Evolutionary conservation across 208 protist genomes (phyloP), one percentile per base, ranked within the genome.

Genomic region (Crithidia acanthocephali): DNA sequence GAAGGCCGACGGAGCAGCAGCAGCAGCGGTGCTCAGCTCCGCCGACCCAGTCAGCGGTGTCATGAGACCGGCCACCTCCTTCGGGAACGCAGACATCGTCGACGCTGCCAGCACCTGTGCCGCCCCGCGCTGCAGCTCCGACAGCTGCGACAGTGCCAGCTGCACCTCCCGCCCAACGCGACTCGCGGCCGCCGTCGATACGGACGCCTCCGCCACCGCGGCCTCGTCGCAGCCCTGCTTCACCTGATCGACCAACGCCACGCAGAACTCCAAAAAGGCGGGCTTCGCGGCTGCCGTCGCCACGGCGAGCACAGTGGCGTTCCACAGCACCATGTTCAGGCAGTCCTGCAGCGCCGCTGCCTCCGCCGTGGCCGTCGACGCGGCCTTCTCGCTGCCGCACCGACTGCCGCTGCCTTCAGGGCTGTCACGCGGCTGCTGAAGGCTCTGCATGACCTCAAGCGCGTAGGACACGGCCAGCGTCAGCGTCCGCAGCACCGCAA

Each of bases 291-390:
- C 55, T 0, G 65, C 65, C 18, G 53, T 52, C 35, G 28, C 65
- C 3, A 71, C 65, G 16, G 51, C 42, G 23, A 71, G 65, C 53
- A 71, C 65, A 2, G 27, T 51, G 28, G 55, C 65, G 28, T 37
- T n/a, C 65, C 37, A 71, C 18, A 71, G 40, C 18, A 58, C 35
- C 42, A 51, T 45, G 27, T 53, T 23, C 16, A 71, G 18, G 60
- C 86, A 95, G 70, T 99, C 98, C 79, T 97, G 71, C n/a, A 99
- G 94, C 32, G 96, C 98, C 22, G 98, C 73, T 25, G 80, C 81
- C 68, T 96, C 92, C 72, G 99, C 64, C 2, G 44, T 15, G 9
- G 44, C 56, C 56, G 13, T 0, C 47, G 30, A 2, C 35, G 52
- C 28, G n/a, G n/a, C n/a, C 11, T 7, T 33, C n/a, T 27, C 30